Conservation (phyloP, 2,329 filamentous ascomycete species). For the Fusarium solani-melongenae region DNA sequence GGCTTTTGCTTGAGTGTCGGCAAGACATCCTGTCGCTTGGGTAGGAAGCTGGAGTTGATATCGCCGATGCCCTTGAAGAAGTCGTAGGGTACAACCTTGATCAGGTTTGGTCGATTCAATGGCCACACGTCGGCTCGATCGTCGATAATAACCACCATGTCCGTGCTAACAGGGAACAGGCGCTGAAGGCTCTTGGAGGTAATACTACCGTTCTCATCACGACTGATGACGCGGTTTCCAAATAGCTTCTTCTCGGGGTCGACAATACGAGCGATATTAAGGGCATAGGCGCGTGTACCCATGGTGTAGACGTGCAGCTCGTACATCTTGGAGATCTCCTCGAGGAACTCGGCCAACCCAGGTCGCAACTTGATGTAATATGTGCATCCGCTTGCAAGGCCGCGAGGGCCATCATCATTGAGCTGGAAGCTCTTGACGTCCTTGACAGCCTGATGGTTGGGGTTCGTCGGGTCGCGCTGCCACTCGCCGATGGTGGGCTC, state of each 20-base stretch:
- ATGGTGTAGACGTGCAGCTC: slow-evolving; percentile 99
- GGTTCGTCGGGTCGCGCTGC: slow-evolving; percentile 88
- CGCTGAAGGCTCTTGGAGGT: slow-evolving; percentile 90
- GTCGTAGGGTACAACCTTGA: slow-evolving; percentile 95
- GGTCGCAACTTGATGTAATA: slow-evolving; percentile 99
- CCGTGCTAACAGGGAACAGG: slow-evolving; percentile 94
- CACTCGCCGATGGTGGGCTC: slow-evolving; percentile 97
- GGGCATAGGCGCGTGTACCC: slow-evolving; percentile 96
- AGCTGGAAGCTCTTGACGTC: slow-evolving; percentile 91
- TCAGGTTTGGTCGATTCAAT: slow-evolving; percentile 88
- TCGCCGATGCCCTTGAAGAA: slow-evolving; percentile 99
- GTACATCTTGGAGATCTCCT: slow-evolving; percentile 81
- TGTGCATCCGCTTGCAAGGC: slow-evolving; percentile 78
- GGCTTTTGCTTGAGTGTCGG: slow-evolving; percentile 44
- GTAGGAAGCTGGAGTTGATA: slow-evolving; percentile 97
- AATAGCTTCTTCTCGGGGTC: slow-evolving; percentile 92
- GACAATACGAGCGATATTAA: slow-evolving; percentile 91
- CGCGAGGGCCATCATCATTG: slow-evolving; percentile 82
- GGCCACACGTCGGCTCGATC: slow-evolving; percentile 96
- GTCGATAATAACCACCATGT: slow-evolving; percentile 99
- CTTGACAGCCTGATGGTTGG: slow-evolving; percentile 90
- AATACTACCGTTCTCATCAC: slow-evolving; percentile 95
- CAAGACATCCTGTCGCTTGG: slow-evolving; percentile 74
- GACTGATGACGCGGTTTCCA: slow-evolving; percentile 92
- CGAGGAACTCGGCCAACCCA: slow-evolving; percentile 82